phyloP scores from a whole-genome alignment of 2,329 filamentous ascomycete genomes.

The Botrytis porri region DNA sequence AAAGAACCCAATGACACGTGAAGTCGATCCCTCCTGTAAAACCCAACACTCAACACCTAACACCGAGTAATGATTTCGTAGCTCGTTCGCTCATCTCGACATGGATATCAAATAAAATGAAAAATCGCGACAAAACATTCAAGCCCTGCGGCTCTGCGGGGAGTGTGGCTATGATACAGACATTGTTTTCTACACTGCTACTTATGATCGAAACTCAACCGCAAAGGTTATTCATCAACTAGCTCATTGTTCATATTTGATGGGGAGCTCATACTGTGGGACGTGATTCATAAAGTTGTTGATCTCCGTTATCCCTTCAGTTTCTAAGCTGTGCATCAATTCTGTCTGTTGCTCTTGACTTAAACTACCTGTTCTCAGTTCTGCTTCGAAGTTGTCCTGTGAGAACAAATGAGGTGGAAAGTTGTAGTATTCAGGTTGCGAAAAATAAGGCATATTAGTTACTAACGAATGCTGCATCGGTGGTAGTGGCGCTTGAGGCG shows the following conservation, averaged over 20 bases:
- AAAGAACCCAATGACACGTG: not conserved
- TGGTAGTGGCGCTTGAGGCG: conserved; percentile 22
- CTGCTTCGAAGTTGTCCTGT: conserved; percentile 44
- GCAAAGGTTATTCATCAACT: conserved; percentile 23
- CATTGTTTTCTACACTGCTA: not conserved
- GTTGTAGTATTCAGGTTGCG: conserved; percentile 32
- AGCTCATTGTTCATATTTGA: conserved; percentile 28
- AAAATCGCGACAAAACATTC: not conserved
- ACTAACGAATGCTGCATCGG: conserved; percentile 26
- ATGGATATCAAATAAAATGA: conserved; percentile 6
- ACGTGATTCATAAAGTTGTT: conserved; percentile 52
- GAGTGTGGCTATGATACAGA: not conserved
- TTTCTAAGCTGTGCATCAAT: conserved; percentile 77
- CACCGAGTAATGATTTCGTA: conserved; percentile 7
- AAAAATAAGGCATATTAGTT: conserved; percentile 34
- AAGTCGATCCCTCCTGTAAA: not conserved
- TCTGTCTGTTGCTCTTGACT: conserved; percentile 80
- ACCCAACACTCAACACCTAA: not conserved
- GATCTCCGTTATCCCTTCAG: conserved; percentile 60
- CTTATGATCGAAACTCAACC: not conserved
- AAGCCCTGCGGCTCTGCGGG: not conserved
- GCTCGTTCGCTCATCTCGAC: conserved; percentile 8
- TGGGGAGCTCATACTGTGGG: conserved; percentile 31
- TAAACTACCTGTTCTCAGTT: conserved; percentile 61
- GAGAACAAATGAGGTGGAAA: conserved; percentile 38